A percentile compares a stretch with the other conserved stretches of the same genome.
Evolutionary conservation across 208 protist species (phyloP).

Genomic region (Naegleria fowleri): DNA sequence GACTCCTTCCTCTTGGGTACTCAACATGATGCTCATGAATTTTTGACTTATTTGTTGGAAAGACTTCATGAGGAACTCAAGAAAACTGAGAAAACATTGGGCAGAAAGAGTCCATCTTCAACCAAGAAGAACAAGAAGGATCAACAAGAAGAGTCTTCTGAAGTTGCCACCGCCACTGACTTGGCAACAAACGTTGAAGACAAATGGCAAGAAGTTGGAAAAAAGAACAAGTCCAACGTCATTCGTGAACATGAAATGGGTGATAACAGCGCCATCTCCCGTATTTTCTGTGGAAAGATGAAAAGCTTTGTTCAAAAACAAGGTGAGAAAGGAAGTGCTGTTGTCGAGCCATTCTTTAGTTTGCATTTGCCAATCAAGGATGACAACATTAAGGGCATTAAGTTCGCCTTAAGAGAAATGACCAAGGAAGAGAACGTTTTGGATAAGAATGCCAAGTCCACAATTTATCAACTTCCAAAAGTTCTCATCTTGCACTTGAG

Average conservation of each 20-base stretch:
- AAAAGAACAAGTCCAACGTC: not conserved
- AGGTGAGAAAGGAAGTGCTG: not conserved
- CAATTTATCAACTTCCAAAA: slow-evolving; percentile 12
- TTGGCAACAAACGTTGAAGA: not conserved
- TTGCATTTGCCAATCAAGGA: slow-evolving; percentile 25
- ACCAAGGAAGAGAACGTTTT: not conserved
- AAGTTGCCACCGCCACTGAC: not conserved
- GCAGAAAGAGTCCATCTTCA: not conserved
- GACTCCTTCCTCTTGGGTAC: slow-evolving; percentile 9
- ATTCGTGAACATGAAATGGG: not conserved
- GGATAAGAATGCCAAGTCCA: not conserved
- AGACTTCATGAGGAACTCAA: slow-evolving; percentile 74
- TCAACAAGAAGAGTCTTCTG: not conserved
- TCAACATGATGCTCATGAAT: slow-evolving; percentile 81
- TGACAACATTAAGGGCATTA: not conserved
- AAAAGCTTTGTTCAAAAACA: not conserved
- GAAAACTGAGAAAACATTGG: not conserved
- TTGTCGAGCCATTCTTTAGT: slow-evolving; percentile 1
- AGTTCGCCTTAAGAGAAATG: not conserved
- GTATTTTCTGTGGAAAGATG: not conserved
- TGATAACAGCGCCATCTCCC: not conserved
- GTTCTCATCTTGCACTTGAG: not conserved
- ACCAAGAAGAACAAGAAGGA: not conserved
- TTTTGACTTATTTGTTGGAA: slow-evolving; percentile 68
- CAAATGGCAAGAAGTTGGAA: slow-evolving; percentile 12